Base-by-base conservation (phyloP, 495 filamentous ascomycete genomes). In the Penicillium longicatenatum region DNA sequence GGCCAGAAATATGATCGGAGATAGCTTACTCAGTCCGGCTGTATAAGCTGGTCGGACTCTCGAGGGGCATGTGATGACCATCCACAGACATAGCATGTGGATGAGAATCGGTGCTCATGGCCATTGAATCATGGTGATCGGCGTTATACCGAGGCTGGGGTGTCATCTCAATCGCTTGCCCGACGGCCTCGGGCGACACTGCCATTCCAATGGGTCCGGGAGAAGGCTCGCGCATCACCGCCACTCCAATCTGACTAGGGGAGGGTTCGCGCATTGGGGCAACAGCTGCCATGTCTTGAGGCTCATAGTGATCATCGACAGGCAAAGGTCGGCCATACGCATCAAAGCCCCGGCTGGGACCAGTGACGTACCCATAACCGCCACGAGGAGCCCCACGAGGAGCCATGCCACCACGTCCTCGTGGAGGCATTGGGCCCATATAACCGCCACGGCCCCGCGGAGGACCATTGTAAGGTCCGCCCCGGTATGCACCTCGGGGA, bases 81-180 rank as follows among this genome's bases (percentile, higher is more conserved):
- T 75, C 63, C 2, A 58, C 57, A 3, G 69, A 67, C n/a, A 75
- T 37, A n/a, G 66, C 67, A 68, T 80, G 62, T 58, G 81, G 69
- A 61, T 90, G 86, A 65, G 89, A 88, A 48, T 90, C 68, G 16
- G 83, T 85, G 48, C 89, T 75, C 81, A 84, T 69, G 84, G 87
- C 75, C 81, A 84, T 70, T 84, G 86, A 3, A 75, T 88, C 5
- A 76, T 62, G 66, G 66, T 76, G 63, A 64, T 69, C 57, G 71
- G 75, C 21, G 67, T 77, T 58, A 61, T 73, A 64, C 42, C 66
- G 64, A 20, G 68, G 17, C 50, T 60, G 79, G 63, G 60, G 89
- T 77, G 75, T 87, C 91, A 96, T 93, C 68, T 93, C 92, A 48
- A 92, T 82, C 1, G 90, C 90, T 63, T 91, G 88, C n/a, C 88